Percentiles rank a stretch among this genome's conserved stretches.
Evolutionary conservation across 176 grass and related monocot species (phyloP).

Genomic region (Hordeum vulgare): DNA sequence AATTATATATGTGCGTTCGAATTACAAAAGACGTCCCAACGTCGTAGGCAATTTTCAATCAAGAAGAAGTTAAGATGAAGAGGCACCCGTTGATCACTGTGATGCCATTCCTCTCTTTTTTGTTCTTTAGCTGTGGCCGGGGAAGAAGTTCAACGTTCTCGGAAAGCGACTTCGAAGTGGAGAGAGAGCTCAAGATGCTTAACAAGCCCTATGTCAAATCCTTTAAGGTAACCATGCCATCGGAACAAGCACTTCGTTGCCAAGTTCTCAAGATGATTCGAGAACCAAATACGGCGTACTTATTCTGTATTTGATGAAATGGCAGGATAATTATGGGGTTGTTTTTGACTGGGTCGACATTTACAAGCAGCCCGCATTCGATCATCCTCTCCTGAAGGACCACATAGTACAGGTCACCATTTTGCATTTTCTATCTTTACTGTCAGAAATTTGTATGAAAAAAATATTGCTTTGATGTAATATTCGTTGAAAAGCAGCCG

Average conservation of each 20-base stretch:
- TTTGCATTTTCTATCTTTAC: background rate
- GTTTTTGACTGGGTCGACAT: background rate
- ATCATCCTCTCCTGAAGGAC: background rate
- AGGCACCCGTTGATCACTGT: no score
- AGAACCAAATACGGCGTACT: background rate
- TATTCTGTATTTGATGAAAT: background rate
- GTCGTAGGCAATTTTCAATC: no score
- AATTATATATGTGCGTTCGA: no score
- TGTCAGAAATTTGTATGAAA: background rate
- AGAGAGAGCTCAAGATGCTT: constrained; percentile 10
- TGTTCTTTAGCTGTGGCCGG: background rate
- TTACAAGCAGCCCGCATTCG: background rate
- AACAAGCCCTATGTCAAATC: constrained; percentile 10
- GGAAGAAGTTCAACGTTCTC: background rate
- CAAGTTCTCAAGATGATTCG: background rate
- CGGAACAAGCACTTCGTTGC: background rate
- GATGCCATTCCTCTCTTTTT: background rate
- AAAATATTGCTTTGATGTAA: background rate
- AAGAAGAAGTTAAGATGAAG: no score
- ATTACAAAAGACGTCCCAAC: no score
- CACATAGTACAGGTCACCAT: background rate
- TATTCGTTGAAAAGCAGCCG: background rate
- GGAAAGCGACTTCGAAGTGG: background rate
- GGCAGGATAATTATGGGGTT: background rate
- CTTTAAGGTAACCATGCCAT: background rate